phyloP scores from a whole-genome alignment of 2,329 filamentous ascomycete genomes.

The Fusarium devonianum region DNA sequence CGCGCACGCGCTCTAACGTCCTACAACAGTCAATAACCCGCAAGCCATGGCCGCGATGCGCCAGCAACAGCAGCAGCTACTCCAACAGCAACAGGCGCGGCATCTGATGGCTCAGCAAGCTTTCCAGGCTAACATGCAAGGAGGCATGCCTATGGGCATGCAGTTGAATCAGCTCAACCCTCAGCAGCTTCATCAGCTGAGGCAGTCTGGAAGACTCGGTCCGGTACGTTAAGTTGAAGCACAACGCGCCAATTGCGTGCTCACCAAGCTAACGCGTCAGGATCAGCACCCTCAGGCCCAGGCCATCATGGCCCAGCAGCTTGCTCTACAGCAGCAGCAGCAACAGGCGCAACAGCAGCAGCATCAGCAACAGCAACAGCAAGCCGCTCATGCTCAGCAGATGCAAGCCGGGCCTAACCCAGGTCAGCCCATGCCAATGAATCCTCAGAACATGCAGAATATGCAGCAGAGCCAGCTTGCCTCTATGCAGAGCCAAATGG shows the following conservation, averaged over 20 bases:
- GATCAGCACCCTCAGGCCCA: conserved; percentile 44
- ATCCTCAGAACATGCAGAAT: conserved; percentile 54
- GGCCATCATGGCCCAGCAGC: conserved; percentile 53
- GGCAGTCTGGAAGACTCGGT: conserved; percentile 50
- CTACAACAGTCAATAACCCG: conserved; percentile 47
- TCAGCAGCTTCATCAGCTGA: conserved; percentile 61
- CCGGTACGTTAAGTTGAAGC: conserved; percentile 48
- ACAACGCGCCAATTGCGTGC: not conserved
- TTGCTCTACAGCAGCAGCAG: conserved; percentile 50
- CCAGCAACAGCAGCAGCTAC: conserved; percentile 65
- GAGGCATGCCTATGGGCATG: conserved; percentile 62
- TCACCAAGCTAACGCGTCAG: conserved; percentile 32
- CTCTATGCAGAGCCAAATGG: conserved; percentile 42
- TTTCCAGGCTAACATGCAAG: conserved; percentile 61
- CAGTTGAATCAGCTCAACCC: conserved; percentile 59
- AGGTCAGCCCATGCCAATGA: conserved; percentile 58
- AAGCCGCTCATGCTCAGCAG: conserved; percentile 48
- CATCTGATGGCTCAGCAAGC: conserved; percentile 64
- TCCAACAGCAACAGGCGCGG: conserved; percentile 63
- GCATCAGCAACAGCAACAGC: conserved; percentile 46
- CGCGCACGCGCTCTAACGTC: conserved; percentile 18
- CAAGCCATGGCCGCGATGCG: conserved; percentile 53
- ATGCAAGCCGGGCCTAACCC: conserved; percentile 53
- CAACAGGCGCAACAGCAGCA: conserved; percentile 46
- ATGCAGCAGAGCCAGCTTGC: conserved; percentile 54